These are phyloP conservation scores for Aquanectria penicillioides DNA, from an alignment of 2,329 filamentous ascomycete species.

Conservation along the genomic window DNA sequence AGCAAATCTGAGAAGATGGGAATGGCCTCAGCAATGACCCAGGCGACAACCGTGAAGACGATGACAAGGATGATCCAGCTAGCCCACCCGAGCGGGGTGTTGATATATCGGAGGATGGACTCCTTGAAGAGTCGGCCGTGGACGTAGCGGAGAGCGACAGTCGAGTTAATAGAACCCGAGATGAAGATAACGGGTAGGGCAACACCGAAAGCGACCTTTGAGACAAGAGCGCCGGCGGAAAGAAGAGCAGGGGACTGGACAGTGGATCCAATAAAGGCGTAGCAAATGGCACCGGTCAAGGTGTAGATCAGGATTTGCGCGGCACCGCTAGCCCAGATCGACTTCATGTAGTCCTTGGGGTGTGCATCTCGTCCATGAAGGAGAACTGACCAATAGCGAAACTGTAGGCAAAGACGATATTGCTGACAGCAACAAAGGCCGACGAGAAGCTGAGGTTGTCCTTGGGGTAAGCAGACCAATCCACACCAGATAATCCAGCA, in stretches of 20 bases:
- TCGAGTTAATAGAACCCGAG: slow-evolving; percentile 24
- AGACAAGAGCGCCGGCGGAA: slow-evolving; percentile 15
- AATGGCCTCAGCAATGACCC: slow-evolving; percentile 24
- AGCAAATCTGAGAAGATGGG: slow-evolving; percentile 26
- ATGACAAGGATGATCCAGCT: slow-evolving; percentile 21
- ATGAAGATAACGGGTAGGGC: slow-evolving; percentile 25
- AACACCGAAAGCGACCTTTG: slow-evolving; percentile 23
- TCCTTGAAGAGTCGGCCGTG: slow-evolving; percentile 23
- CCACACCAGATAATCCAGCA: slow-evolving; percentile 7
- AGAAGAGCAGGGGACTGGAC: slow-evolving; percentile 23
- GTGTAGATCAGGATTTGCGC: slow-evolving; percentile 26
- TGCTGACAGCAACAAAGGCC: slow-evolving; percentile 26
- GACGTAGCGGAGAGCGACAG: slow-evolving; percentile 24
- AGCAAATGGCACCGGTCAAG: slow-evolving; percentile 20
- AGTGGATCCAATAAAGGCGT: slow-evolving; percentile 23
- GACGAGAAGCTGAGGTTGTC: slow-evolving; percentile 17
- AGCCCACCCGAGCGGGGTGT: slow-evolving; percentile 20
- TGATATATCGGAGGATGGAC: slow-evolving; percentile 25
- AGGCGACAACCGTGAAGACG: slow-evolving; percentile 20
- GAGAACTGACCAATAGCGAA: slow-evolving; percentile 26
- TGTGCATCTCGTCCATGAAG: slow-evolving; percentile 28
- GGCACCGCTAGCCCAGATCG: slow-evolving; percentile 21
- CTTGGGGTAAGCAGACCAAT: slow-evolving; percentile 24
- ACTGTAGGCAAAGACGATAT: slow-evolving; percentile 25
- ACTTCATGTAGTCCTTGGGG: slow-evolving; percentile 25